A percentile compares a stretch with the other conserved stretches of the same genome.
These are phyloP conservation scores for Stemphylium lycopersici DNA, from an alignment of 2,329 filamentous ascomycete genomes.

Conservation along the genomic window DNA sequence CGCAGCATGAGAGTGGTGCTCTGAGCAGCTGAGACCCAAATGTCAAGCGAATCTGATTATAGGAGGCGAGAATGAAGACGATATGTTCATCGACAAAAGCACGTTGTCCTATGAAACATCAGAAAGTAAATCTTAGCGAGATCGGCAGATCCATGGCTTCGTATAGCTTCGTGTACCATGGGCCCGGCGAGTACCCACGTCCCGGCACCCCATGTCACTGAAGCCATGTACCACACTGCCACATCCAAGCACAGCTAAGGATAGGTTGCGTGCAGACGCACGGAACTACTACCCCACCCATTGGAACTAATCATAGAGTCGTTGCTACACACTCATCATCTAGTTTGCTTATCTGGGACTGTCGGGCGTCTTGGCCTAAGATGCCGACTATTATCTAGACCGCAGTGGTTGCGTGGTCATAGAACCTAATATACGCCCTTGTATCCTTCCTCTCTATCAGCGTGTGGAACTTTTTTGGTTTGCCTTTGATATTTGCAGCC, in stretches of 20 bases:
- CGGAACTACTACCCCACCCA: conserved; percentile 17
- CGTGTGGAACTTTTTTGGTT: conserved; percentile 13
- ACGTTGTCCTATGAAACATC: background rate
- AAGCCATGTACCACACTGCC: conserved; percentile 11
- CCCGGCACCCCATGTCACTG: conserved; percentile 23
- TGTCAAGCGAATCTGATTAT: background rate
- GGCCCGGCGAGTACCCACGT: conserved; percentile 3
- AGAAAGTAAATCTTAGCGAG: background rate
- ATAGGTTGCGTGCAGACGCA: conserved; percentile 9
- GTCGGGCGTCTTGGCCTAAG: conserved; percentile 20
- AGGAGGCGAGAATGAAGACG: conserved; percentile 10
- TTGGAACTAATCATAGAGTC: conserved; percentile 21
- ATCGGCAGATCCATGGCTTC: conserved; percentile 6
- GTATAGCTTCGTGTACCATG: conserved; percentile 3
- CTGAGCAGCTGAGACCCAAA: background rate
- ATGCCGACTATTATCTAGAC: conserved; percentile 25
- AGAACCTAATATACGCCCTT: conserved; percentile 30
- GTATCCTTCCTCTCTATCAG: conserved; percentile 4
- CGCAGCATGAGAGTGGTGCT: background rate
- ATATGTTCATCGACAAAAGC: conserved; percentile 3
- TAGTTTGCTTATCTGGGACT: conserved; percentile 25
- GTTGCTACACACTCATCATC: conserved; percentile 30
- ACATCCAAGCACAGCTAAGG: conserved; percentile 13
- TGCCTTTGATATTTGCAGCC: conserved; percentile 7
- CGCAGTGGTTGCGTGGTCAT: conserved; percentile 14